phyloP scores from a whole-genome alignment of 352 stramenopile genomes.

The Phytophthora podocarpi region DNA sequence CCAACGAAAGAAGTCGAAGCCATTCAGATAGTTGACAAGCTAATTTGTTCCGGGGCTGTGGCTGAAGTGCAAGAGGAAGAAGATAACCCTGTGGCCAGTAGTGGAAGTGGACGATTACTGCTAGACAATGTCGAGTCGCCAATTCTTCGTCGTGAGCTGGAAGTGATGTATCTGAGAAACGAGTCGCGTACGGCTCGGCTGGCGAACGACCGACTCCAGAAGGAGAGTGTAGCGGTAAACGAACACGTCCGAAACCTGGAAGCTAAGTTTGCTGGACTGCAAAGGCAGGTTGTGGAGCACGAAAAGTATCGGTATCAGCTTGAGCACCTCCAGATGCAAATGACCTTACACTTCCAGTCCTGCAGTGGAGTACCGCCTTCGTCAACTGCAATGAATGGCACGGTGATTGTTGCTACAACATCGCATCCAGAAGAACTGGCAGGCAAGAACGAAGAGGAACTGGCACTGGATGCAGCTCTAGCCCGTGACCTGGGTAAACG shows the following conservation, averaged over 20 bases:
- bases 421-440: neutral
- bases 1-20: conserved; percentile 21
- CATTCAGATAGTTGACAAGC: conserved; percentile 56
- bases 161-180: conserved; percentile 58
- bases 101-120: conserved; percentile 19
- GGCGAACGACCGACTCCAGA: too few species aligned
- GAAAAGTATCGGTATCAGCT: conserved; percentile 32
- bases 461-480: conserved; percentile 63
- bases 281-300: neutral
- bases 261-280: conserved; percentile 11
- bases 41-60: conserved; percentile 41
- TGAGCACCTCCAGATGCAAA: conserved; percentile 69
- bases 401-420: too few species aligned
- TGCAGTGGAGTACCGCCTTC: neutral
- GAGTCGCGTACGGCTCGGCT: too few species aligned
- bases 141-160: conserved; percentile 54
- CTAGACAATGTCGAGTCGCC: conserved; percentile 58
- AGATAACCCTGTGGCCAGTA: too few species aligned
- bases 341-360: conserved; percentile 32
- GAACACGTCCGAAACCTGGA: conserved; percentile 8
- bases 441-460: conserved; percentile 35
- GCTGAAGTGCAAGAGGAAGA: conserved; percentile 33
- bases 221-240: too few species aligned
- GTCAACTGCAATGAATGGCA: too few species aligned
- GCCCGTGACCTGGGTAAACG: conserved; percentile 70